phyloP scores from a whole-genome alignment of 1,284 basidiomycete genomes.

The Puccinia polysora region DNA sequence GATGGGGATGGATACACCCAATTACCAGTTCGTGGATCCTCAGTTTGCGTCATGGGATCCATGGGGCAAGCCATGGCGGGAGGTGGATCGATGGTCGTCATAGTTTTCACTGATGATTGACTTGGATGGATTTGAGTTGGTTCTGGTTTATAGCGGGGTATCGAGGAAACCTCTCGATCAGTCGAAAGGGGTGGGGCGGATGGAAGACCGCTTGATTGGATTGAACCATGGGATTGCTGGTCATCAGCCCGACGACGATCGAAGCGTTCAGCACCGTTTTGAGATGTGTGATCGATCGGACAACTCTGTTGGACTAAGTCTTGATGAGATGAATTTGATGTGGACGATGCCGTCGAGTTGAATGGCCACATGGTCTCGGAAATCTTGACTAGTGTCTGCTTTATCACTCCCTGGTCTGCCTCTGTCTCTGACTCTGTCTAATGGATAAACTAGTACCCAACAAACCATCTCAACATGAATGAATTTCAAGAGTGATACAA shows the following conservation, averaged over 20 bases:
- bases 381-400: no score
- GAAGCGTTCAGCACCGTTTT: not conserved
- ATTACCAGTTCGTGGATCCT: constrained; percentile 29
- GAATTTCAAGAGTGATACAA: no score
- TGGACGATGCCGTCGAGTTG: not conserved
- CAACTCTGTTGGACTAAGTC: not conserved
- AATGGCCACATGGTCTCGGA: constrained; percentile 33
- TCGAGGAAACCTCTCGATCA: constrained; percentile 76
- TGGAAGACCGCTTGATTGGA: not conserved
- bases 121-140: constrained; percentile 30
- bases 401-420: no score
- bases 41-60: constrained; percentile 10
- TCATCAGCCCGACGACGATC: not conserved
- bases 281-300: constrained; percentile 4
- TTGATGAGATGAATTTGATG: not conserved
- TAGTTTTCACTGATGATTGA: constrained; percentile 44
- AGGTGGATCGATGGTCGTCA: constrained; percentile 32
- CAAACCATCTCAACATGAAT: no score
- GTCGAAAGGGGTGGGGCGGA: constrained; percentile 5
- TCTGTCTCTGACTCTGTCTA: no score
- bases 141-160: constrained; percentile 61
- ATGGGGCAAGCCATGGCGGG: no score
- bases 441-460: no score
- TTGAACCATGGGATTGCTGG: not conserved
- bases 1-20: constrained; percentile 99